Evolutionary conservation across 495 filamentous ascomycete genomes (phyloP), one percentile per base, ranked within the genome.

Genomic region (Xylaria scruposa): DNA sequence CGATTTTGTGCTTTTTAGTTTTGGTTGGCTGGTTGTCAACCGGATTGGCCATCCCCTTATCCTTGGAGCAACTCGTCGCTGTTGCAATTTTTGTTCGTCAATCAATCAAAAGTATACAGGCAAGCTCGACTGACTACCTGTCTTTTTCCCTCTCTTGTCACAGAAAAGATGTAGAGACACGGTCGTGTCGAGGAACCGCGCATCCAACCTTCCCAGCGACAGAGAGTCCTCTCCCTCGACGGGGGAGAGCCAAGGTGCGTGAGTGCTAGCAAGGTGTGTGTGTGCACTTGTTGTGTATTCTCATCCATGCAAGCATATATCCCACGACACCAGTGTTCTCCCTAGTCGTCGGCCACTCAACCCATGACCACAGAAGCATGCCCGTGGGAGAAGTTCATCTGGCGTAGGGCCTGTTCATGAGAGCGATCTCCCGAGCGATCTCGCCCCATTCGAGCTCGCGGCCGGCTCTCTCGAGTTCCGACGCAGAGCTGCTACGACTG

Each of bases 371-470:
- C 40, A 44, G 6, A 62, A 62, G 21, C 1, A 19, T 47, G 15
- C 12, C 12, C 21, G 8, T 10, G 15, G 29, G 13, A 47, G 13
- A 17, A 19, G 21, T 10, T 31, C 56, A 67, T 67, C 65, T 83
- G 4, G 88, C 85, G 81, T 98, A 98, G n/a, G 96, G 96, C 73
- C 92, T 91, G 79, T 99, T 99, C 93, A 99, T 95, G 26, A 93
- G 85, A 1, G 96, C 95, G 68, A 99, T 92, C 84, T 98, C 96
- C 38, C 94, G 86, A 5, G 94, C 89, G 73, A 98, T 90, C 59
- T 91, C 93, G 9, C 88, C 85, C 96, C 96, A 99, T 82, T 99
- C 96, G 49, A 97, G 84, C 75, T 98, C 94, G 51, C 95, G 87
- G 72, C 88, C 90, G 73, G 80, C 68, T 0, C 72, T 76, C 49